Conservation (phyloP, 2,329 filamentous ascomycete species). For the Claviceps fusiformis region DNA sequence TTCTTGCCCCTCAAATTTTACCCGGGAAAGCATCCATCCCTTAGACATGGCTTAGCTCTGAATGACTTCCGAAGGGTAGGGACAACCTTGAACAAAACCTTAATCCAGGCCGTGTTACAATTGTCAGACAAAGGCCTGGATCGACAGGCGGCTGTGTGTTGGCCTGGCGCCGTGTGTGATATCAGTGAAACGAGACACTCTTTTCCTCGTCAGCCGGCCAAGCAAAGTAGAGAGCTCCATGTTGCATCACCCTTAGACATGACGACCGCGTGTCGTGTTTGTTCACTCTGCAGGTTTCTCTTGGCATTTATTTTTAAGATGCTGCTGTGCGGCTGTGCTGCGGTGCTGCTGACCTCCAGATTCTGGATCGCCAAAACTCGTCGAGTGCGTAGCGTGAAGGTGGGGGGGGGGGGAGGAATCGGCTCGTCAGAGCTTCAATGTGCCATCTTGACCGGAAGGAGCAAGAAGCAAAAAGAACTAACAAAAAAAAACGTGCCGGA, state of each 20-base stretch:
- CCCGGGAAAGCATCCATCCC: not conserved
- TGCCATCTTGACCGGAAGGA: too few species aligned
- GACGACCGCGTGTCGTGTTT: not conserved
- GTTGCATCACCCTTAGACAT: not conserved
- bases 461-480: too few species aligned
- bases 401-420: too few species aligned
- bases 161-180: too few species aligned
- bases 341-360: not conserved
- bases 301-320: not conserved
- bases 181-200: not conserved
- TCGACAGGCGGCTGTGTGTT: not conserved
- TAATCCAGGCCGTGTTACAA: constrained; percentile 5
- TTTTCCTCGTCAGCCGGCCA: not conserved
- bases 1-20: not conserved
- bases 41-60: constrained; percentile 5
- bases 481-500: too few species aligned
- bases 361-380: not conserved
- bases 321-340: too few species aligned
- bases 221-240: not conserved
- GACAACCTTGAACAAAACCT: constrained; percentile 12
- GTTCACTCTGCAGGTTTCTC: not conserved
- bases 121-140: constrained; percentile 5
- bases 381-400: too few species aligned
- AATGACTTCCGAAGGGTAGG: constrained; percentile 3
- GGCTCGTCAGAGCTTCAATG: too few species aligned